A percentile compares a stretch with the other conserved stretches of the same genome.
Evolutionary conservation across 2,329 filamentous ascomycete species (phyloP).

Genomic region (Penicillium sp.): DNA sequence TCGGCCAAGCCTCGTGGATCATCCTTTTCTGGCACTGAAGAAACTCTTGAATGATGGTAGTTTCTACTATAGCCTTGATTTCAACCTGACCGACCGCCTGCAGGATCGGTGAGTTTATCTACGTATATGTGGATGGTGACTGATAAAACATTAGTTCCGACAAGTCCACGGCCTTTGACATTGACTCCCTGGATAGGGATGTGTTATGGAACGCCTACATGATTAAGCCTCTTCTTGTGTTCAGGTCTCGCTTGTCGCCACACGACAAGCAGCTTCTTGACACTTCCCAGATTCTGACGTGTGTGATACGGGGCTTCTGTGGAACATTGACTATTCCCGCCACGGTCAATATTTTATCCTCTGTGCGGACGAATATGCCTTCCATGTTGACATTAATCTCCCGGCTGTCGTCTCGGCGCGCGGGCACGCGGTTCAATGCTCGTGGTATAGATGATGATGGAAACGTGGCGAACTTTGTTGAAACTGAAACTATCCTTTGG

Average conservation of each 20-base stretch:
- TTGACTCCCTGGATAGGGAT: constrained; percentile 88
- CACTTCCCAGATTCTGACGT: constrained; percentile 83
- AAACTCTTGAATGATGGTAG: constrained; percentile 91
- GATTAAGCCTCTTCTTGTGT: constrained; percentile 90
- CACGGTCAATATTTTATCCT: constrained; percentile 71
- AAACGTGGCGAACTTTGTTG: constrained; percentile 98
- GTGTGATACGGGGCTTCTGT: constrained; percentile 91
- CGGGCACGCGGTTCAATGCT: constrained; percentile 96
- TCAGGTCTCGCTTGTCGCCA: constrained; percentile 78
- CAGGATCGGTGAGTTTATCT: constrained; percentile 72
- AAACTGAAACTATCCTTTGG: constrained; percentile 93
- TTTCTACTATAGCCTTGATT: constrained; percentile 99
- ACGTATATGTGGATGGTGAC: constrained; percentile 22
- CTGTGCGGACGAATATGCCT: constrained; percentile 71
- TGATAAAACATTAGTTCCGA: constrained; percentile 60
- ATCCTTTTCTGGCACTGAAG: constrained; percentile 87
- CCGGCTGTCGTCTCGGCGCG: constrained; percentile 84
- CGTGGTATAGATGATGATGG: constrained; percentile 97
- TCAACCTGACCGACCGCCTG: constrained; percentile 90
- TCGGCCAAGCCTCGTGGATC: constrained; percentile 74
- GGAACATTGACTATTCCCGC: constrained; percentile 84
- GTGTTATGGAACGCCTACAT: constrained; percentile 99
- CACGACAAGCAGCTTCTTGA: constrained; percentile 82
- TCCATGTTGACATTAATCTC: constrained; percentile 90
- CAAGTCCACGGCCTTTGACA: constrained; percentile 79